phyloP scores from a whole-genome alignment of 495 filamentous ascomycete species.

The Bacidia rubella region DNA sequence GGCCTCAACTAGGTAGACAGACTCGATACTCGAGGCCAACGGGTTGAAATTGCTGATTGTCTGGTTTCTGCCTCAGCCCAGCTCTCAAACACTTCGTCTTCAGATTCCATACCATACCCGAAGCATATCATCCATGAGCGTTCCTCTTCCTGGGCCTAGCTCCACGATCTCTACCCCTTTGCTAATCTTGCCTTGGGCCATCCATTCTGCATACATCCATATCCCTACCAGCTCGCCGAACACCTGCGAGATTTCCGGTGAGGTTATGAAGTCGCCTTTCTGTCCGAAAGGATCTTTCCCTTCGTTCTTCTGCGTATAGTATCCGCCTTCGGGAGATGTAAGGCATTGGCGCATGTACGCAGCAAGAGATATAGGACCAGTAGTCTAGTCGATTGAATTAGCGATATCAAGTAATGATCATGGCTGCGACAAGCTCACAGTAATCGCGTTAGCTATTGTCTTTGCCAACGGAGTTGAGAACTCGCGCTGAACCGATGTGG shows the following conservation, averaged over 20 bases:
- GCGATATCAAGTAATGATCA: neutral
- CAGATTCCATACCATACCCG: constrained; percentile 37
- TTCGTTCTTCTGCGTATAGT: constrained; percentile 65
- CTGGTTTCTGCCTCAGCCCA: constrained; percentile 28
- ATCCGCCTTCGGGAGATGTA: constrained; percentile 78
- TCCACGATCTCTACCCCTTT: constrained; percentile 77
- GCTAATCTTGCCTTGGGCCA: constrained; percentile 62
- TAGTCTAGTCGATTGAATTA: constrained; percentile 35
- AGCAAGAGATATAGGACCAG: constrained; percentile 82
- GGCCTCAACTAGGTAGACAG: constrained; percentile 83
- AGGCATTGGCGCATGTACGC: constrained; percentile 98
- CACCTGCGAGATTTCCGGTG: constrained; percentile 91
- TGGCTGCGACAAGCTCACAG: constrained; percentile 32
- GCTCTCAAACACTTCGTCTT: neutral
- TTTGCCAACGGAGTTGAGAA: constrained; percentile 91
- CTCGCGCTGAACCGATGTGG: constrained; percentile 21
- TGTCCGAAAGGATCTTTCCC: constrained; percentile 73
- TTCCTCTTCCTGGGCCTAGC: constrained; percentile 86
- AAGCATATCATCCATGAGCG: constrained; percentile 93
- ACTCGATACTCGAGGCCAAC: constrained; percentile 63
- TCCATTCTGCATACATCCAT: constrained; percentile 94
- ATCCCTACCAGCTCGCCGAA: constrained; percentile 90
- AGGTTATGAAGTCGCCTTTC: constrained; percentile 90
- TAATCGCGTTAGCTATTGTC: constrained; percentile 68
- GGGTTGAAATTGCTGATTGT: constrained; percentile 71